Evolutionary conservation across 2,329 filamentous ascomycete species (phyloP).

Genomic region (Pseudonectria buxi): DNA sequence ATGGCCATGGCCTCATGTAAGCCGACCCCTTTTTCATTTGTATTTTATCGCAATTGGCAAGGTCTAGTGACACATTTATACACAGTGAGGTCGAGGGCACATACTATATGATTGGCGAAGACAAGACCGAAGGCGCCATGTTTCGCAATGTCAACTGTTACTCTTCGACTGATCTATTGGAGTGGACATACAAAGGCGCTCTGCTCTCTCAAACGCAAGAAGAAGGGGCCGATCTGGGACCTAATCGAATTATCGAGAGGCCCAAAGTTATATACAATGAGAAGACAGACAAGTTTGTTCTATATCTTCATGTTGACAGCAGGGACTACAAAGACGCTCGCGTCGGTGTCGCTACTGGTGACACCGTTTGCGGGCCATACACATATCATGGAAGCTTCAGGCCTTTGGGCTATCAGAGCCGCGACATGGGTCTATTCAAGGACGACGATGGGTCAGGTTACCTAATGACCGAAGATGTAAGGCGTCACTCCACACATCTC

Average conservation of each 20-base stretch:
- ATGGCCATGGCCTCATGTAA: constrained; percentile 57
- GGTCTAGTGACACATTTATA: accelerated
- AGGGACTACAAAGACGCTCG: constrained; percentile 56
- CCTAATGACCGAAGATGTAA: constrained; percentile 55
- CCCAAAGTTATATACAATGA: constrained; percentile 65
- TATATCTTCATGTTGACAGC: constrained; percentile 63
- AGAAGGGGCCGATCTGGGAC: constrained; percentile 47
- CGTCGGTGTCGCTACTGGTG: constrained; percentile 55
- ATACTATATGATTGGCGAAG: constrained; percentile 65
- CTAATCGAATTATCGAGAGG: constrained; percentile 56
- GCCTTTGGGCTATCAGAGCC: constrained; percentile 31
- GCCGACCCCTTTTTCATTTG: accelerated
- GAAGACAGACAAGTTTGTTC: constrained; percentile 56
- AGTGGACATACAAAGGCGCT: constrained; percentile 56
- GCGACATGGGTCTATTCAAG: constrained; percentile 55
- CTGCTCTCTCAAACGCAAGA: constrained; percentile 44
- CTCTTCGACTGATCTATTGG: constrained; percentile 52
- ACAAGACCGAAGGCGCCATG: constrained; percentile 54
- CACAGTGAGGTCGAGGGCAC: constrained; percentile 36
- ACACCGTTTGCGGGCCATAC: constrained; percentile 55
- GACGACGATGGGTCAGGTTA: constrained; percentile 57
- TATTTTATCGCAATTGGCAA: too few species aligned
- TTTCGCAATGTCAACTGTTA: constrained; percentile 66
- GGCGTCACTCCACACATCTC: constrained; percentile 8
- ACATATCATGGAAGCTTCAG: constrained; percentile 28